Base-by-base conservation (phyloP, 371 early-diverging fungal genomes). In the Saksenaea oblongispora region DNA sequence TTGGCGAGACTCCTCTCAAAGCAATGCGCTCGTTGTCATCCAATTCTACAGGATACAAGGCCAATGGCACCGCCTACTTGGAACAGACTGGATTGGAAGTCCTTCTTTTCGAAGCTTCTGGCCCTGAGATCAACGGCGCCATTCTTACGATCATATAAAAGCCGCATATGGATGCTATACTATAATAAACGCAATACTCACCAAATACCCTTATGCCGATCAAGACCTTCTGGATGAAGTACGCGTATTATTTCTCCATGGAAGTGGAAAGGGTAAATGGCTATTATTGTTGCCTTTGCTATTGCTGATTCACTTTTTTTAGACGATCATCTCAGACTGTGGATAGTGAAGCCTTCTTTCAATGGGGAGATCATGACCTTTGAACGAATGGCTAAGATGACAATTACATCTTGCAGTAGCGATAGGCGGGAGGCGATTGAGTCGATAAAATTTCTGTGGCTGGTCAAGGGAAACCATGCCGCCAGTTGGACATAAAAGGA, bases 81-180 rank as follows among this genome's bases (percentile, higher is more conserved):
- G 11, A 44, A 42, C 8, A 17, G n/a, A 14, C 36, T 22, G 54
- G 39, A 15, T 14, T 64, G 5, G 64, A 64, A 36, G 10, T 64
- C 11, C 35, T 64, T 11, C 37, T 64, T 11, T 14, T 64, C 17
- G 58, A 64, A 54, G 58, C 53, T 15, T 64, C 64, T 1, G 58
- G 58, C 1, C 28, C 64, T 7, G 36, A 3, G 59, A 64, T 31
- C 41, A 24, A 15, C 26, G 14, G 5, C 15, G 51, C 9, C 64
- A 64, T 34, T 31, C 31, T 1, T 53, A 24, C 10, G 59, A 64
- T 53, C 59, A 64, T 64, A n/a, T 64, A 18, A 64, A 58, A 27
- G 64, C 58, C 4, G 64, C 64, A 22, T 64, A 36, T 51, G 64
- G 59, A 8, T 64, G 58, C 36, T 28, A 51, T 24, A 31, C 59